A percentile compares a stretch with the other conserved stretches of the same genome.
Conservation (phyloP, 1,284 basidiomycete species). For the Dichomitus squalens region DNA sequence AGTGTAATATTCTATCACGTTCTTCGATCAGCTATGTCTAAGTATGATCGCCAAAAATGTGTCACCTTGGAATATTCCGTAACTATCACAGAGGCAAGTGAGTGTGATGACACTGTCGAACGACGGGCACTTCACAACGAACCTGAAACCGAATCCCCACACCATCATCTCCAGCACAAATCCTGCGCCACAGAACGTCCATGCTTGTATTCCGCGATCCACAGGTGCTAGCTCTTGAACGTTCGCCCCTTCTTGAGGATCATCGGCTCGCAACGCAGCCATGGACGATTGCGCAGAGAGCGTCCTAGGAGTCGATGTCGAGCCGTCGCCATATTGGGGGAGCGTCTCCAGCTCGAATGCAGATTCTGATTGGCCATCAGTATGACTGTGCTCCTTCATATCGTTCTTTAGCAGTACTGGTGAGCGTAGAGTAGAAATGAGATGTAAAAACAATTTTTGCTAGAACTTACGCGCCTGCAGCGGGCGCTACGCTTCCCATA, state of each 20-base stretch:
- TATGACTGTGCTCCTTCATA: too few relatives aligned
- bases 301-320: too few relatives aligned
- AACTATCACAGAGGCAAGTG: not conserved
- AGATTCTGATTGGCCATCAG: too few relatives aligned
- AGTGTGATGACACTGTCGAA: not conserved
- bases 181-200: slow-evolving; percentile 9
- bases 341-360: too few relatives aligned
- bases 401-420: too few relatives aligned
- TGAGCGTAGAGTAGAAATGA: too few relatives aligned
- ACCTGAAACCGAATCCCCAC: slow-evolving; percentile 16
- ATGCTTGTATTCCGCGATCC: slow-evolving; percentile 12
- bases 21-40: not conserved
- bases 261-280: too few relatives aligned
- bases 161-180: slow-evolving; percentile 12
- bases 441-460: too few relatives aligned
- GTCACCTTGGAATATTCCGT: slow-evolving; percentile 17
- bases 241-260: not conserved
- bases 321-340: too few relatives aligned
- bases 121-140: slow-evolving; percentile 1
- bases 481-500: too few relatives aligned
- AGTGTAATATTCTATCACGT: slow-evolving; percentile 15
- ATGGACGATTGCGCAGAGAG: too few relatives aligned
- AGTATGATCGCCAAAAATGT: not conserved
- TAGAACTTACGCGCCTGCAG: too few relatives aligned
- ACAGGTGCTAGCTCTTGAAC: slow-evolving; percentile 10